Evolutionary conservation across 2,329 filamentous ascomycete species (phyloP).

Genomic region (Fusarium floridanum): DNA sequence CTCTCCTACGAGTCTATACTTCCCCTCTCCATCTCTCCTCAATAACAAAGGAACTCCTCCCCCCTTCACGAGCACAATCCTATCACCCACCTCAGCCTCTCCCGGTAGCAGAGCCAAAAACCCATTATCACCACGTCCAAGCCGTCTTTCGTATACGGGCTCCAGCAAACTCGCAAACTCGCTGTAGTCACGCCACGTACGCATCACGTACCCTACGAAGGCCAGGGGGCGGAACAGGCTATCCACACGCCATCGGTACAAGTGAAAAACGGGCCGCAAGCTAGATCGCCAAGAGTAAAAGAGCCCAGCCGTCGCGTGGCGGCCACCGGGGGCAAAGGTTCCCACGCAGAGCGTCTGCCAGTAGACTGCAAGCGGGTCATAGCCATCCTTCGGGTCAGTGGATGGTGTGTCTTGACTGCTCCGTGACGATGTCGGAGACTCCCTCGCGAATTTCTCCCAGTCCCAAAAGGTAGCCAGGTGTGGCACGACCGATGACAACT

Average conservation of each 20-base stretch:
- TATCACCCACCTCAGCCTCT: not conserved
- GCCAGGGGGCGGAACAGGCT: not conserved
- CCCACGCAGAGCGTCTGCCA: not conserved
- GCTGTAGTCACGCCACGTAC: not conserved
- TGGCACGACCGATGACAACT: not conserved
- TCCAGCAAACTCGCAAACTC: not conserved
- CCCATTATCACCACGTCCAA: not conserved
- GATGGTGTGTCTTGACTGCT: not conserved
- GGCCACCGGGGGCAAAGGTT: not conserved
- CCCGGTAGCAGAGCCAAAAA: not conserved
- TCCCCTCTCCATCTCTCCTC: not conserved
- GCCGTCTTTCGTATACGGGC: not conserved
- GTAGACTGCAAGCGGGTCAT: not conserved
- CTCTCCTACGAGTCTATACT: not conserved
- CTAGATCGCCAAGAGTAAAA: not conserved
- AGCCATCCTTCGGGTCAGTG: not conserved
- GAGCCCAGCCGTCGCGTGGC: not conserved
- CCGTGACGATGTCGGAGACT: not conserved
- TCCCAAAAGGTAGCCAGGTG: not conserved
- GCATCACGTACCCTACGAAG: not conserved
- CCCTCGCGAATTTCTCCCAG: not conserved
- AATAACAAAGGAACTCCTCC: not conserved
- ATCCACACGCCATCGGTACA: not conserved
- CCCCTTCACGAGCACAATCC: not conserved
- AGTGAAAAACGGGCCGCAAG: not conserved